Evolutionary conservation across 2,329 filamentous ascomycete genomes (phyloP), one percentile per base, ranked within the genome.

Genomic region (Daldinia sp.): DNA sequence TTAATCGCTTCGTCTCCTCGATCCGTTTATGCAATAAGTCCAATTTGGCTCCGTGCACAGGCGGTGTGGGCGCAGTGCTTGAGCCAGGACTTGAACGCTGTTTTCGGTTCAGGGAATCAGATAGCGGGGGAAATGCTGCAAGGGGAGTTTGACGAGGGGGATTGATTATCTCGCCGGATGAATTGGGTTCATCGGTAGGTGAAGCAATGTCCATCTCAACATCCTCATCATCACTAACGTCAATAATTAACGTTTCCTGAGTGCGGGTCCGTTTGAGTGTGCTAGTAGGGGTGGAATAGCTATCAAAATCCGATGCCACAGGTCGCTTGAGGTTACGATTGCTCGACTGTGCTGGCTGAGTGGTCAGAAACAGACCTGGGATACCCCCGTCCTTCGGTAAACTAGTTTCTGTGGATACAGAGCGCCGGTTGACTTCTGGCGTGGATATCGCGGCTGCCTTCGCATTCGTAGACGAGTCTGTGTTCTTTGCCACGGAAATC

Each of bases 201-300:
- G 86, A 88, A 28, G 88, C 88, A 26, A 91, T 84, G 37, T 92
- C 90, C 88, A 91, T 92, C 63, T 89, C 89, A 53, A 89, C 85
- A 70, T 90, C 88, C 63, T 89, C 88, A 56, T 84, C 87, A 30
- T 97, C 94, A 76, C 93, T 97, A 42, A 97, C 90, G 71, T 97
- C 89, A 72, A 97, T 97, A 42, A 97, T 87, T 59, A 97, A 87
- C 2, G 86, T 77, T 33, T 79, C 76, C 26, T 78, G 73, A 4
- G 75, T 79, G 86, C 56, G 89, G 85, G 26, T 90, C 55, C 90
- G 88, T 73, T 92, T 92, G 15, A 79, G 74, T 12, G 81, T 75
- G 1, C 79, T 74, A 2, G 77, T 74, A 0, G 76, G 74, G 13
- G 80, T 76, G 0, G 83, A 80, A 20, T 84, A 82, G n/a, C 88